These are phyloP conservation scores for Cladosporium austrohemisphaericum DNA, from an alignment of 2,329 filamentous ascomycete species.

Conservation along the genomic window DNA sequence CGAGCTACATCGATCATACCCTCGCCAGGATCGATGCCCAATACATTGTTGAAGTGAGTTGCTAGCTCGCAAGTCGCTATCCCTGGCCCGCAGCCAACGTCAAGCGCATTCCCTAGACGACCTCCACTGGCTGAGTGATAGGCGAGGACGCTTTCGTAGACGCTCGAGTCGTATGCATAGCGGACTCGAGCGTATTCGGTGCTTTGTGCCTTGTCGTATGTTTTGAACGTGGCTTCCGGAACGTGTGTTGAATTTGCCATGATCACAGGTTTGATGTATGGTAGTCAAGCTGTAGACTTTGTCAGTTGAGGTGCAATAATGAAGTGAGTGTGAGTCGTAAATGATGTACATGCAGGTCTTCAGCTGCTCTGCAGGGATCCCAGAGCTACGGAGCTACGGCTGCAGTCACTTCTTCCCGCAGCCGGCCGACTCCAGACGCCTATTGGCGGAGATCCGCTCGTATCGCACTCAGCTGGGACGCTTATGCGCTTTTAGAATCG, in stretches of 20 bases:
- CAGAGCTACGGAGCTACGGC: too few relatives aligned
- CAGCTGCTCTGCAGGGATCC: too few relatives aligned
- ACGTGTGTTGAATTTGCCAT: not conserved
- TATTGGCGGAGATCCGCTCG: too few relatives aligned
- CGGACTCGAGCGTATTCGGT: constrained; percentile 1
- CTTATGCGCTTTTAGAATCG: too few relatives aligned
- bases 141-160: constrained; percentile 48
- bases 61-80: constrained; percentile 46
- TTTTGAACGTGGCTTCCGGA: not conserved
- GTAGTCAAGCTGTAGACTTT: too few relatives aligned
- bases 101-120: constrained; percentile 47
- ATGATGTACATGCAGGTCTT: too few relatives aligned
- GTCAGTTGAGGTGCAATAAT: too few relatives aligned
- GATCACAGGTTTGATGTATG: too few relatives aligned
- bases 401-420: too few relatives aligned
- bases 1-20: constrained; percentile 48
- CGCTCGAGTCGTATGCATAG: constrained; percentile 39
- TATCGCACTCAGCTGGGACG: too few relatives aligned
- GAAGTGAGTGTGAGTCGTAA: too few relatives aligned
- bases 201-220: constrained; percentile 1
- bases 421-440: too few relatives aligned
- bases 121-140: constrained; percentile 46
- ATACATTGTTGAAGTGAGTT: constrained; percentile 42
- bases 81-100: constrained; percentile 58
- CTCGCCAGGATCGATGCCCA: constrained; percentile 51